A percentile compares a stretch with the other conserved stretches of the same genome.
Evolutionary conservation across 768 basidiomycete species (phyloP).

Genomic region (Mycena crocata): DNA sequence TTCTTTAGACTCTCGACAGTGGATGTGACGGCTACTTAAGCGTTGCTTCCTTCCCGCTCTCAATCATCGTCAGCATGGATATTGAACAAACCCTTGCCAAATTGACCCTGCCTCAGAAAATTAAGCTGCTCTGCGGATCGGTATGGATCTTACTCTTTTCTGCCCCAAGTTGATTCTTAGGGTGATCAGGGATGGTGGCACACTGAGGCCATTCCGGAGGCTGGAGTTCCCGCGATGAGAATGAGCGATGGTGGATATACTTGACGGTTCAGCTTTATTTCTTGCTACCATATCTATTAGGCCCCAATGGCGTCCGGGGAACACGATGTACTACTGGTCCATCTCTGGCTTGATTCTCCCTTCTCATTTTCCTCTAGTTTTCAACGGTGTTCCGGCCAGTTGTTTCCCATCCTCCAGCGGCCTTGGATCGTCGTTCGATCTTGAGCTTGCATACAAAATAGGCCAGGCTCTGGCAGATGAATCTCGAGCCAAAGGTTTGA

Average conservation of each 20-base stretch:
- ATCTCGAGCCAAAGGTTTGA: slow-evolving; percentile 57
- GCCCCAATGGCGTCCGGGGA: slow-evolving; percentile 63
- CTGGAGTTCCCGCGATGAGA: slow-evolving; percentile 54
- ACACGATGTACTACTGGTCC: slow-evolving; percentile 56
- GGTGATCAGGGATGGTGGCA: slow-evolving; percentile 59
- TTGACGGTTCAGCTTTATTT: not conserved
- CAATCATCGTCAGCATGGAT: slow-evolving; percentile 48
- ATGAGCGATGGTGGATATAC: slow-evolving; percentile 57
- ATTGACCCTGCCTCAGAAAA: slow-evolving; percentile 52
- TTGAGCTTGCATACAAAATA: slow-evolving; percentile 57
- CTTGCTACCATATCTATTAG: slow-evolving; percentile 35
- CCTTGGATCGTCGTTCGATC: slow-evolving; percentile 66
- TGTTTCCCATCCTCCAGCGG: slow-evolving; percentile 71
- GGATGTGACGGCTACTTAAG: too few species aligned
- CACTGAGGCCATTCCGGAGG: slow-evolving; percentile 54
- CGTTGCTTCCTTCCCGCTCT: too few species aligned
- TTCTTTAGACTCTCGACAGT: too few species aligned
- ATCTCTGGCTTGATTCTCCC: slow-evolving; percentile 57
- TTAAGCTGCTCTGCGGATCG: slow-evolving; percentile 57
- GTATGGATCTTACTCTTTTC: slow-evolving; percentile 37
- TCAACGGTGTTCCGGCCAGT: slow-evolving; percentile 66
- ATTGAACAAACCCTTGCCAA: slow-evolving; percentile 51
- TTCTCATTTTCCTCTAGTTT: slow-evolving; percentile 48
- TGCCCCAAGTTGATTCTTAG: not conserved
- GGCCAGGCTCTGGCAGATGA: slow-evolving; percentile 67